Evolutionary conservation across 1,139 yeast genomes (phyloP), one percentile per base, ranked within the genome.

Genomic region (Petasospora rhodanensis): DNA sequence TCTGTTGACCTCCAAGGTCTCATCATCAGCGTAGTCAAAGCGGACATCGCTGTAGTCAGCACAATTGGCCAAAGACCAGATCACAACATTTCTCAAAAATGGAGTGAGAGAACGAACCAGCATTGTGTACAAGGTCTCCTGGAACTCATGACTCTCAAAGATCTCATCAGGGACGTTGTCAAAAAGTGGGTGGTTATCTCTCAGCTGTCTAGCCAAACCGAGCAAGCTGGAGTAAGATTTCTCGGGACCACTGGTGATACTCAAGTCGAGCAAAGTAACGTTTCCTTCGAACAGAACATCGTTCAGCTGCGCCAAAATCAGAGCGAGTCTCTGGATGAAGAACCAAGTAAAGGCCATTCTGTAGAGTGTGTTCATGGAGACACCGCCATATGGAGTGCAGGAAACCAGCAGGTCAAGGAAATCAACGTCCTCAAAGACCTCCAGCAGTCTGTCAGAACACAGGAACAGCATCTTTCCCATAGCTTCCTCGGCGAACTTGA

Each of bases 71-170:
- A 59, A 69, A 0, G 78, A 66, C 44, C 73, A 73, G 5, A 86
- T 72, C 3, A 85, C 73, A 6, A 76, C 66, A 45, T 78, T 72
- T 45, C 96, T 68, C 42, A 85, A 61, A 45, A 81, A 83, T 12
- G 89, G 86, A 0, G 83, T 72, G 6, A 70, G 56, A 1, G 78
- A 58, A 49, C 76, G 76, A 12, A 71, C 54, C 26, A 80, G 36
- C 73, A 82, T 66, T 1, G 81, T 63, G 47, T 68, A 76, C 2
- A 79, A 46, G 1, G 72, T 61, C 24, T 54, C 40, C 0, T 51
- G 39, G 21, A 49, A 47, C 39, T 51, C 35, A 9, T 4, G 49
- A 22, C 37, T 42, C 9, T 51, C 48, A 22, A 42, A 42, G 4
- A 51, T 39, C 3, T 44, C 45, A 24, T 51, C 47, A 21, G 45